Conservation (phyloP, 495 filamentous ascomycete species). For the Penicillium subrubescens region DNA sequence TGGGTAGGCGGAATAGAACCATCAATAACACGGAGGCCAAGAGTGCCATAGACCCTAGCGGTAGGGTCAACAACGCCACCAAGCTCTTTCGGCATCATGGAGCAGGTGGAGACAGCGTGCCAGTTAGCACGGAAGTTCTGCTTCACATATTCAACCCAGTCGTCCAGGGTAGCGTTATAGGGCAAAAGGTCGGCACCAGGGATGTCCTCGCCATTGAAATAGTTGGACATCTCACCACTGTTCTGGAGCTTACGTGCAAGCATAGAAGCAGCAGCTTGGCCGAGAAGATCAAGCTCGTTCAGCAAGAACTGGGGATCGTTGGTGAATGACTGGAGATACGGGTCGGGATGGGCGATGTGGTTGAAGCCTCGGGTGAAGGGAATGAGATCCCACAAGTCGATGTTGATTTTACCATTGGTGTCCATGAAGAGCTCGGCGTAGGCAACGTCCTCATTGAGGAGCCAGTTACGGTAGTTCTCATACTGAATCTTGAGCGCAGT, state of each 20-base stretch:
- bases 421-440: conserved; percentile 34
- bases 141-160: conserved; percentile 19
- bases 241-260: neutral
- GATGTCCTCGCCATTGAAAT: neutral
- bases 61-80: conserved; percentile 27
- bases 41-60: neutral
- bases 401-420: conserved; percentile 35
- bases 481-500: conserved; percentile 30
- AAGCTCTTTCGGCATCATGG: conserved; percentile 48
- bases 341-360: neutral
- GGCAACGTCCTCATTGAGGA: conserved; percentile 29
- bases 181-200: neutral
- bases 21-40: neutral
- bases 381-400: conserved; percentile 37
- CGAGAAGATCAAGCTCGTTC: neutral
- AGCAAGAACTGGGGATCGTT: neutral
- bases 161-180: neutral
- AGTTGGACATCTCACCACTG: neutral
- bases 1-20: neutral
- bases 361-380: neutral
- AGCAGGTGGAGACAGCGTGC: conserved; percentile 51
- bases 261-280: neutral
- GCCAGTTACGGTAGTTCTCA: conserved; percentile 34
- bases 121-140: conserved; percentile 39
- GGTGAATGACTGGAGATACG: neutral